Base-by-base conservation (phyloP, 2,329 filamentous ascomycete genomes). In the Neofusicoccum sp. region DNA sequence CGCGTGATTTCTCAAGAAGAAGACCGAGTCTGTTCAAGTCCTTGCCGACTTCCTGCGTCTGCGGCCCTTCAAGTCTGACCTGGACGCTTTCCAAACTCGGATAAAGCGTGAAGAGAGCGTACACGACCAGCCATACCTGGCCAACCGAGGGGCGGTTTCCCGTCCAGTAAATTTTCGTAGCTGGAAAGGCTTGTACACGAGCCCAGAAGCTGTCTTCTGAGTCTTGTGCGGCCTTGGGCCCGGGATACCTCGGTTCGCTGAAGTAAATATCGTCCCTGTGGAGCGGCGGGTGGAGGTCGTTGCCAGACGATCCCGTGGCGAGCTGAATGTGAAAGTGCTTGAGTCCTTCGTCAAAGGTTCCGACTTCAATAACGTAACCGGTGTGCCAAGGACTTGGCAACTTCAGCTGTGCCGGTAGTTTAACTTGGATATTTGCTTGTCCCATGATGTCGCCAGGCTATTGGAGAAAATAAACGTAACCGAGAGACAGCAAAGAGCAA, bases 51-150 rank as follows among this genome's bases (percentile, higher is more conserved):
- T 14, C 28, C 2, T 14, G 12, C 7, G 54, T 28, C 2, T 34
- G 2, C 2, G 16, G 7, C 38, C 41, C 54, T 0, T 45, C 26
- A 3, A 81, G 71, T 5, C 70, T 66, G 20, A 81, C 68, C 24
- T 78, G 71, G 67, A 81, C 75, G 60, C 75, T 75, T 66, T 81
- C 79, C 20, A 74, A 69, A 11, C 75, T 69, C 30, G 78, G 78
- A 47, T 79, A 73, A 16, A 75, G 70, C 9, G 78, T 74, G 47
- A 78, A 75, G 59, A 81, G 72, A 3, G 76, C 76, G 62, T 82
- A 79, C 20, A 79, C 65, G 12, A 80, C 68, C 47, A 79, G 76
- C 79, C 79, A 82, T 16, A 79, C 67, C 63, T 81, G 78, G 78
- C 79, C 79, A 78, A 75, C 36, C 70, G 71, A 51, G 69, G 73